A percentile compares a stretch with the other conserved stretches of the same genome.
Conservation (phyloP, 495 filamentous ascomycete genomes). For the Letharia lupina region DNA sequence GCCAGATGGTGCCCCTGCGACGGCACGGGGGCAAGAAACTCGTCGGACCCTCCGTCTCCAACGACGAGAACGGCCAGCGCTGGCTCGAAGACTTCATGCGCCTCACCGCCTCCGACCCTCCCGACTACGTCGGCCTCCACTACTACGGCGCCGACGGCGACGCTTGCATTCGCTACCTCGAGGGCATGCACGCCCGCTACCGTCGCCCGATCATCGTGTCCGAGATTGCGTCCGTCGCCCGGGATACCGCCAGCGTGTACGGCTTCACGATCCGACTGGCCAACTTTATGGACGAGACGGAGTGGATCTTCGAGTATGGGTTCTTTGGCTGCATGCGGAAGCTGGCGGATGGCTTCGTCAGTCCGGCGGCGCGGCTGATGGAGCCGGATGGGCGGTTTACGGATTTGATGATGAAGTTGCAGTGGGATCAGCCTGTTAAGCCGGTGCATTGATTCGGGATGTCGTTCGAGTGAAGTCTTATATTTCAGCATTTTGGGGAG, state of each 20-base stretch:
- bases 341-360: constrained; percentile 38
- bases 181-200: constrained; percentile 34
- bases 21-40: constrained; percentile 36
- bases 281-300: constrained; percentile 40
- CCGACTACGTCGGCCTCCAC: constrained; percentile 40
- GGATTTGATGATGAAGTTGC: constrained; percentile 35
- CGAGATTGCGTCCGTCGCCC: constrained; percentile 38
- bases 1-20: constrained; percentile 33
- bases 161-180: constrained; percentile 30
- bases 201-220: constrained; percentile 33
- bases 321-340: constrained; percentile 41
- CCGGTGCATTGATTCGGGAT: neutral
- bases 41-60: constrained; percentile 32
- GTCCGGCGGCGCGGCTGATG: constrained; percentile 41
- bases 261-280: constrained; percentile 35
- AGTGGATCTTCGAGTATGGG: constrained; percentile 39
- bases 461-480: no score
- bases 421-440: constrained; percentile 26
- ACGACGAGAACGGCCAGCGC: constrained; percentile 31
- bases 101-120: constrained; percentile 28
- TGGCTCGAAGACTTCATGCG: constrained; percentile 42
- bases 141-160: constrained; percentile 36
- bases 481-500: no score
- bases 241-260: constrained; percentile 32
- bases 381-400: constrained; percentile 36